These are phyloP conservation scores for Coccomyxa sp. DNA, from an alignment of 139 green algal species.

Conservation along the genomic window DNA sequence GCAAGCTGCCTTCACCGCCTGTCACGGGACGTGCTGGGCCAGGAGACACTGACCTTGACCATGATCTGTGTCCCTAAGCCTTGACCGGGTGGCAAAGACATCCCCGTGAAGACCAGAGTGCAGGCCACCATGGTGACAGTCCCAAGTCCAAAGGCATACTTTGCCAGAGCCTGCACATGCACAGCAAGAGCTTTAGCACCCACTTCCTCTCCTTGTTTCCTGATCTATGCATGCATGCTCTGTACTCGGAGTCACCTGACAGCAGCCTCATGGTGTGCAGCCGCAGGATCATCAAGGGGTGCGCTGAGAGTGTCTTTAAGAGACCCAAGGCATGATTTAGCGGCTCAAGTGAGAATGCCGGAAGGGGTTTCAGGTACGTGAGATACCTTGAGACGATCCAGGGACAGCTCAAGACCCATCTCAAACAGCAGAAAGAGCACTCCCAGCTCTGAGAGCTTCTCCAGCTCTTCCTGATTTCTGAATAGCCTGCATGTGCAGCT, in stretches of 20 bases:
- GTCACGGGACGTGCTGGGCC: no score
- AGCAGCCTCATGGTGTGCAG: no score
- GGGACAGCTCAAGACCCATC: constrained; percentile 93
- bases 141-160: constrained; percentile 94
- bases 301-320: no score
- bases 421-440: constrained; percentile 98
- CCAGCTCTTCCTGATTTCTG: constrained; percentile 81
- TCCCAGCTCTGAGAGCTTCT: constrained; percentile 88
- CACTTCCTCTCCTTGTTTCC: no score
- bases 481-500: constrained; percentile 73
- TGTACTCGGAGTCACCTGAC: no score
- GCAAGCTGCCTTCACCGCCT: no score
- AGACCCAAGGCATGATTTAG: no score
- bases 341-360: no score
- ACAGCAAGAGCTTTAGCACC: no score
- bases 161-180: constrained; percentile 67
- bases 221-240: no score
- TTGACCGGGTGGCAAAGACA: constrained; percentile 72
- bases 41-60: constrained; percentile 46
- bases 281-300: no score
- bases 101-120: constrained; percentile 66
- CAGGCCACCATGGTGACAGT: constrained; percentile 72
- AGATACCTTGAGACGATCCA: constrained; percentile 82
- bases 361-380: no score
- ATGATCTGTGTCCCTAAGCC: constrained; percentile 81